Evolutionary conservation across 768 basidiomycete species (phyloP).

Genomic region (Strobilomyces echinocephalus): DNA sequence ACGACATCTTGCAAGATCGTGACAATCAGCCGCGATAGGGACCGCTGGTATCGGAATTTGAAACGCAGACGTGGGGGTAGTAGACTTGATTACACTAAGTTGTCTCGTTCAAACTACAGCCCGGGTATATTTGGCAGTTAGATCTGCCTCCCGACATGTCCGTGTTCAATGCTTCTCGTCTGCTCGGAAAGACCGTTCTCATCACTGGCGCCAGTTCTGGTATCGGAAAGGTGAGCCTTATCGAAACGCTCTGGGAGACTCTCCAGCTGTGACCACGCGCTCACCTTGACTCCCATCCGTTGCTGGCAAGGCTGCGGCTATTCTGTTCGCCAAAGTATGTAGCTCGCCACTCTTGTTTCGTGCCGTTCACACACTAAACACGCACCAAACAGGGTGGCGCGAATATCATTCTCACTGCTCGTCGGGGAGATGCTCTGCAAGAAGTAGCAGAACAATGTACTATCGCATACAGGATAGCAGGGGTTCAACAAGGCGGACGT

Average conservation of each 20-base stretch:
- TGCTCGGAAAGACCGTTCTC: conserved; percentile 81
- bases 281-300: conserved; percentile 1
- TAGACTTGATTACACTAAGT: too few relatives aligned
- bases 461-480: conserved; percentile 68
- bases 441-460: conserved; percentile 63
- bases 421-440: conserved; percentile 68
- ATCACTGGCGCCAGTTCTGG: conserved; percentile 88
- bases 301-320: conserved; percentile 64
- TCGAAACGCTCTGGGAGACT: not conserved
- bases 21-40: too few relatives aligned
- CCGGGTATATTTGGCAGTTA: not conserved
- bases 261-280: not conserved
- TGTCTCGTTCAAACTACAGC: not conserved
- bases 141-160: conserved; percentile 47
- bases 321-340: conserved; percentile 80
- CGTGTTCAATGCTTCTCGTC: conserved; percentile 73
- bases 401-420: conserved; percentile 81
- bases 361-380: not conserved
- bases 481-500: conserved; percentile 70
- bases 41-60: too few relatives aligned
- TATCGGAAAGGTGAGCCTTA: conserved; percentile 74
- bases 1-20: too few relatives aligned
- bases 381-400: conserved; percentile 60
- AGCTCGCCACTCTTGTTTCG: not conserved
- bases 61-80: too few relatives aligned